Percentiles rank a stretch among this genome's conserved stretches.
phyloP scores from a whole-genome alignment of 2,329 filamentous ascomycete species.

The Juglanconis juglandina region DNA sequence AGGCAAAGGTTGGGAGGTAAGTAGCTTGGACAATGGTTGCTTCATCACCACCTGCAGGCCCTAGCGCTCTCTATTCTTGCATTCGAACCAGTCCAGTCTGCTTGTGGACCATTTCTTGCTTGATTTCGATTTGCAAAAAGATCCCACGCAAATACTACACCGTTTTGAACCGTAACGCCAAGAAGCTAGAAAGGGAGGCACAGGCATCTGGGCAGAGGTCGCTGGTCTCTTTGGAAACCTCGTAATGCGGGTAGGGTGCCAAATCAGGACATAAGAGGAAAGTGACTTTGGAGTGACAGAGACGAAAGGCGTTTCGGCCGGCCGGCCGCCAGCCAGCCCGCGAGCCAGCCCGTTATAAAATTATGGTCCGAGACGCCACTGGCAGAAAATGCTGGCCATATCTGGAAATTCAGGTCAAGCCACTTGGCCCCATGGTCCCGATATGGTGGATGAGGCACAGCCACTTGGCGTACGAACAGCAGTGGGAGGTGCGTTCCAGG shows the following conservation, averaged over 20 bases:
- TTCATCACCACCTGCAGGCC: not conserved
- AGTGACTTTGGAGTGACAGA: not conserved
- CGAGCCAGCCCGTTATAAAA: not conserved
- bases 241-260: conserved; percentile 1
- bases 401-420: conserved; percentile 6
- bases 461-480: conserved; percentile 1
- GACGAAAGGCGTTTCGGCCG: not conserved
- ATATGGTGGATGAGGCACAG: conserved; percentile 1
- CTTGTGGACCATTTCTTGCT: too few relatives aligned
- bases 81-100: not conserved
- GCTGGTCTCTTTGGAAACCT: conserved; percentile 7
- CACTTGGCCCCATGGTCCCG: conserved; percentile 1
- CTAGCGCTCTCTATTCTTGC: not conserved
- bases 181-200: conserved; percentile 13
- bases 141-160: conserved; percentile 2
- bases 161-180: conserved; percentile 11
- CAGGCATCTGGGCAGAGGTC: conserved; percentile 8
- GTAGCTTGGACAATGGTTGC: not conserved
- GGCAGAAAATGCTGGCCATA: not conserved
- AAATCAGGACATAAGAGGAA: not conserved
- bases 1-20: not conserved
- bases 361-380: conserved; percentile 6
- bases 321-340: conserved; percentile 2
- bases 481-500: not conserved
- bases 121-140: not conserved